Conservation (phyloP, 208 protist genomes). For the Herpetomonas tarakana region DNA sequence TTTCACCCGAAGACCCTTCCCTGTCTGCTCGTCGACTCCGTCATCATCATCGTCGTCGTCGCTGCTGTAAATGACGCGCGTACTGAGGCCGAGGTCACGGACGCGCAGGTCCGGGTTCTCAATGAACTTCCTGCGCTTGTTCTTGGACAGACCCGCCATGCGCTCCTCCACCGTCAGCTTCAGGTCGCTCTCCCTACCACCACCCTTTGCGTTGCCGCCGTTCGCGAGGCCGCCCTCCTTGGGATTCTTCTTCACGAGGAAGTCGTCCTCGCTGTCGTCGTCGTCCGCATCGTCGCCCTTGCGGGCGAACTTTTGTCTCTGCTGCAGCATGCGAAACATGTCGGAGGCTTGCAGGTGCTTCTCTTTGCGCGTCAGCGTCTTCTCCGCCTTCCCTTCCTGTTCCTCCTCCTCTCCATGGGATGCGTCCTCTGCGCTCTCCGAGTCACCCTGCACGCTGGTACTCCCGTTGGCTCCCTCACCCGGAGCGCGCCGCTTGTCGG, state of each 20-base stretch:
- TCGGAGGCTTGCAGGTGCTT: constrained; percentile 81
- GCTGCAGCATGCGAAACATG: constrained; percentile 82
- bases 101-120: constrained; percentile 80
- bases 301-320: constrained; percentile 67
- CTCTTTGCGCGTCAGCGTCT: constrained; percentile 67
- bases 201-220: not conserved
- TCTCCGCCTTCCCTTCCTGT: constrained; percentile 5
- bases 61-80: constrained; percentile 55
- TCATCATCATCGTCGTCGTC: constrained; percentile 68
- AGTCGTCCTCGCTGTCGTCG: constrained; percentile 36
- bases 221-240: not conserved
- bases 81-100: constrained; percentile 69
- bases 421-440: constrained; percentile 8
- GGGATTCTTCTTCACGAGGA: constrained; percentile 38
- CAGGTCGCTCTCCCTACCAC: constrained; percentile 8
- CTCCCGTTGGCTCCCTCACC: not conserved
- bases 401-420: not conserved
- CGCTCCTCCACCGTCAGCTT: constrained; percentile 72
- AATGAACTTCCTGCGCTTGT: constrained; percentile 74
- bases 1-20: not conserved
- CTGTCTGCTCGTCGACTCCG: not conserved
- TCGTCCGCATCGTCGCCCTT: constrained; percentile 26
- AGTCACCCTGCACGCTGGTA: not conserved
- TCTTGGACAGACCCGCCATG: constrained; percentile 85
- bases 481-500: not conserved